phyloP scores from a whole-genome alignment of 371 early-diverging fungal species.

The Polyrhizophydium stewartii region DNA sequence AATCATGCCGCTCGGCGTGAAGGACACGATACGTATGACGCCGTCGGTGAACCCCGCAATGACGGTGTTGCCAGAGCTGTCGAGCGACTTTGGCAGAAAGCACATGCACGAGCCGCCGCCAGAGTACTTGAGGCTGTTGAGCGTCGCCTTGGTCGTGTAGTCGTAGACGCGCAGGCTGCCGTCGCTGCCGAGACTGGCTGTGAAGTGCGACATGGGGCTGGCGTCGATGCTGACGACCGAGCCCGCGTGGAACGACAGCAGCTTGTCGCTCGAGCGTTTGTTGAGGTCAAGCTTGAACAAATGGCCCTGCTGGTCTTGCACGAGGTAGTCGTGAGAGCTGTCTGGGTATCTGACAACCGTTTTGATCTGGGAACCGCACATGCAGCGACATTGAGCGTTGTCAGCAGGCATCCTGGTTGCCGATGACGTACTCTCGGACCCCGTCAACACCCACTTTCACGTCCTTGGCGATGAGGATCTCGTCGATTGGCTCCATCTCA shows the following conservation, averaged over 20 bases:
- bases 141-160: conserved; percentile 22
- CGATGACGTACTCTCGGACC: too few relatives aligned
- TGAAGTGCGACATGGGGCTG: conserved; percentile 27
- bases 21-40: conserved; percentile 38
- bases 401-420: too few relatives aligned
- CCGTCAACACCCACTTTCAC: conserved; percentile 34
- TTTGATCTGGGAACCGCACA: conserved; percentile 33
- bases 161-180: conserved; percentile 40
- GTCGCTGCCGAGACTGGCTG: conserved; percentile 37
- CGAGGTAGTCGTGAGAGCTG: conserved; percentile 30
- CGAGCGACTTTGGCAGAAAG: conserved; percentile 34
- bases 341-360: conserved; percentile 26
- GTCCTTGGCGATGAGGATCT: conserved; percentile 46
- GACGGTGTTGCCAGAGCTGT: conserved; percentile 35
- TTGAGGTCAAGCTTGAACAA: conserved; percentile 35
- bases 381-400: background rate
- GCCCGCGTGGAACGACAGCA: conserved; percentile 41
- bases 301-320: conserved; percentile 38
- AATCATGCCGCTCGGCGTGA: conserved; percentile 21
- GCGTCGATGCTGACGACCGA: conserved; percentile 31
- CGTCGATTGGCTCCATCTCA: conserved; percentile 51
- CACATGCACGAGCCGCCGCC: conserved; percentile 28
- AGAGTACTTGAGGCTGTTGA: conserved; percentile 16
- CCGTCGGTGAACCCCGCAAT: conserved; percentile 47
- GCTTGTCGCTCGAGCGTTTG: conserved; percentile 32